Conservation (phyloP, 345 rosid species). For the Toxicodendron radicans region DNA sequence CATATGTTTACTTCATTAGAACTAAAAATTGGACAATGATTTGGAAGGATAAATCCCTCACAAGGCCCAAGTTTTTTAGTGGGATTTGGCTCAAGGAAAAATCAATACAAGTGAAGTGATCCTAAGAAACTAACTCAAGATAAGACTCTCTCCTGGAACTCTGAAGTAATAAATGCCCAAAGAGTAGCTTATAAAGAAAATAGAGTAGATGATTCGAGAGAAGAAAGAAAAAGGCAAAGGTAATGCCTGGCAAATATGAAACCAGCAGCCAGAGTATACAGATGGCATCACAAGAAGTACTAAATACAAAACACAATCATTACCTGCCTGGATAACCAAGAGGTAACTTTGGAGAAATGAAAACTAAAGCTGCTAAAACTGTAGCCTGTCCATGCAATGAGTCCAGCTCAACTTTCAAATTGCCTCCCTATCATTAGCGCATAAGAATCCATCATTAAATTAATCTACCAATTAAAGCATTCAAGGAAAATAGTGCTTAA, state of each 20-base stretch:
- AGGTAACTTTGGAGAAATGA: slow-evolving; percentile 76
- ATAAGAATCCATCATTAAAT: slow-evolving; percentile 12
- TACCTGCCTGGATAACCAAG: slow-evolving; percentile 97
- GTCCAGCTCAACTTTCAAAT: slow-evolving; percentile 67
- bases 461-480: neutral
- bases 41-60: too few species aligned
- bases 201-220: too few species aligned
- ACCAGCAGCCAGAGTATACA: neutral
- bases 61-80: too few species aligned
- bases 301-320: slow-evolving; percentile 11
- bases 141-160: too few species aligned
- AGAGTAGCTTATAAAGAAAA: too few species aligned
- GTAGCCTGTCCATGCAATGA: slow-evolving; percentile 93
- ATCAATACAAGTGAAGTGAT: too few species aligned
- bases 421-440: slow-evolving; percentile 56
- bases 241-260: neutral
- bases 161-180: too few species aligned
- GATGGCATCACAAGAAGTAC: slow-evolving; percentile 5
- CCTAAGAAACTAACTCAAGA: too few species aligned
- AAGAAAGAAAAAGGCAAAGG: neutral
- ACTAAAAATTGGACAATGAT: neutral
- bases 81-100: too few species aligned
- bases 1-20: neutral
- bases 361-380: slow-evolving; percentile 84
- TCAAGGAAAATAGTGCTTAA: slow-evolving; percentile 8